Evolutionary conservation across 176 grass and related monocot species (phyloP).

Genomic region (Thalia dealbata): DNA sequence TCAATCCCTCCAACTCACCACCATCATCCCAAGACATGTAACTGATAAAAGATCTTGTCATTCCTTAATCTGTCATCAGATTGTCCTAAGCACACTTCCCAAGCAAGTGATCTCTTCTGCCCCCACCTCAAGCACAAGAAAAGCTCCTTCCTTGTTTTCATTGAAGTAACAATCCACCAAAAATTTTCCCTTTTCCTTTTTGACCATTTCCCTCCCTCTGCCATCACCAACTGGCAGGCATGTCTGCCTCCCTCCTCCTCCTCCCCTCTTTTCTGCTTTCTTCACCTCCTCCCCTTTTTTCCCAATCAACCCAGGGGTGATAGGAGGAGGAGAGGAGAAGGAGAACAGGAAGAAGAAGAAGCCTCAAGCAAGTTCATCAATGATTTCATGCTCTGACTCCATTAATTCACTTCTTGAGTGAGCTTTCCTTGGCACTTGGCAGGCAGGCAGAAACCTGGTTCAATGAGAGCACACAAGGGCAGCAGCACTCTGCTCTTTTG

Average conservation of each 20-base stretch:
- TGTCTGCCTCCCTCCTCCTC: not conserved
- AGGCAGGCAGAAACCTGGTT: not conserved
- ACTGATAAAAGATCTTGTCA: not conserved
- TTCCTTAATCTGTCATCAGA: slow-evolving; percentile 8
- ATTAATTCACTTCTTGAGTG: not conserved
- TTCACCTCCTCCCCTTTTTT: not conserved
- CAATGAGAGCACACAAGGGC: not conserved
- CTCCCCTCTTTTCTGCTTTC: not conserved
- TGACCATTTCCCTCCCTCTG: not conserved
- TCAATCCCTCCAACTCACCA: not conserved
- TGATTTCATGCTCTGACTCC: not conserved
- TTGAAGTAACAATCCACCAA: not conserved
- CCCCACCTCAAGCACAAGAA: not conserved
- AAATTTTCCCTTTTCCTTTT: not conserved
- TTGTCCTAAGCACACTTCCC: not conserved
- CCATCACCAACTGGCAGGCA: not conserved
- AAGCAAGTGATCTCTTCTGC: slow-evolving; percentile 5
- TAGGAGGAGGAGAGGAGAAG: too few relatives aligned
- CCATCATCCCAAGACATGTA: not conserved
- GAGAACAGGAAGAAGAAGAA: too few relatives aligned
- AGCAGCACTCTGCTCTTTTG: not conserved
- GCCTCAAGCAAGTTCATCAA: not conserved
- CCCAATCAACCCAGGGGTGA: not conserved
- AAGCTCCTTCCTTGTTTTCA: not conserved
- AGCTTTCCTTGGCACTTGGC: not conserved